phyloP scores from a whole-genome alignment of 257 asterid genomes.

The Eustoma russellianum region DNA sequence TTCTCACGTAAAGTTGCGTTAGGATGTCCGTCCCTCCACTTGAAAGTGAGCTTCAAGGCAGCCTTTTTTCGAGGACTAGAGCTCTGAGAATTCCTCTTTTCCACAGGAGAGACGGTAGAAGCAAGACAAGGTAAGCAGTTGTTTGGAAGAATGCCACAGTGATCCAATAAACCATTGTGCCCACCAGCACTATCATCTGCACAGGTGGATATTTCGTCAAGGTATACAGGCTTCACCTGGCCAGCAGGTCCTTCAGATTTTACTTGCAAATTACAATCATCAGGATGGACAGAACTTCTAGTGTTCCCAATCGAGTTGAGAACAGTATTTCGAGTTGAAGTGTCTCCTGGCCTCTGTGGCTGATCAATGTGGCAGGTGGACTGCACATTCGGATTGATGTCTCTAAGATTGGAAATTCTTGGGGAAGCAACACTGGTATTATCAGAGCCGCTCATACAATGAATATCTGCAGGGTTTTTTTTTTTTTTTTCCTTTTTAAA shows the following conservation, averaged over 20 bases:
- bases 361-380: conserved; percentile 21
- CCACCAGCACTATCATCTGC: conserved; percentile 39
- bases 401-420: conserved; percentile 16
- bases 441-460: conserved; percentile 40
- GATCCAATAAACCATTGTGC: conserved; percentile 48
- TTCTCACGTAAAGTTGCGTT: conserved; percentile 53
- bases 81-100: conserved; percentile 62
- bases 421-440: conserved; percentile 20
- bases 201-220: conserved; percentile 43
- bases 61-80: conserved; percentile 61
- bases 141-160: conserved; percentile 65
- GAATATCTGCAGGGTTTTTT: conserved; percentile 34
- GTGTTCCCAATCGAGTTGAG: conserved; percentile 37
- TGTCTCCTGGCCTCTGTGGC: conserved; percentile 24
- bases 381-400: conserved; percentile 23
- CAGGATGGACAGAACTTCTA: conserved; percentile 23
- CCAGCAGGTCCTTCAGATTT: conserved; percentile 32
- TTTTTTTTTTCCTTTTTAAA: no score
- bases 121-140: conserved; percentile 93
- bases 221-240: conserved; percentile 40
- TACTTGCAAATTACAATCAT: conserved; percentile 18
- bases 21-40: conserved; percentile 81
- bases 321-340: conserved; percentile 25
- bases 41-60: conserved; percentile 60
- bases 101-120: conserved; percentile 47